A percentile compares a stretch with the other conserved stretches of the same genome.
These are phyloP conservation scores for Saxophila tyrrhenica DNA, from an alignment of 495 filamentous ascomycete genomes.

Conservation along the genomic window DNA sequence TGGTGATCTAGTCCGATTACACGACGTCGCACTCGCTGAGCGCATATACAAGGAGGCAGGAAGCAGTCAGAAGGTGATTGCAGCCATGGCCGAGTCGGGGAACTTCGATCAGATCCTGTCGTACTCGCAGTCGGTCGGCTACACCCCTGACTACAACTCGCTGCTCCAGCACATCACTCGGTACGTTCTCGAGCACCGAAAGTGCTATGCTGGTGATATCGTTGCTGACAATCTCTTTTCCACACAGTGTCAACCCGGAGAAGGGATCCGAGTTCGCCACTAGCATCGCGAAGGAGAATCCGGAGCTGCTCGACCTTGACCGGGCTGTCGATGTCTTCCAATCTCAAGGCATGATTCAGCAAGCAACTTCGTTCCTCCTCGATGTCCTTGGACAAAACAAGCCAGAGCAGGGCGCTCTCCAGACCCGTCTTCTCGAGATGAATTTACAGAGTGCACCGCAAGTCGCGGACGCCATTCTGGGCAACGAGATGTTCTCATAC, in stretches of 20 bases:
- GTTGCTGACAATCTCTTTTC: slow-evolving; percentile 20
- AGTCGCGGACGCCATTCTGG: slow-evolving; percentile 92
- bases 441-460: slow-evolving; percentile 93
- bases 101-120: slow-evolving; percentile 93
- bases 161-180: slow-evolving; percentile 83
- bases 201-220: neutral
- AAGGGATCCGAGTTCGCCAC: slow-evolving; percentile 92
- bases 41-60: slow-evolving; percentile 80
- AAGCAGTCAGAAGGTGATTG: slow-evolving; percentile 81
- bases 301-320: slow-evolving; percentile 81
- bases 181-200: neutral
- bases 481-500: slow-evolving; percentile 94
- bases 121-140: slow-evolving; percentile 71
- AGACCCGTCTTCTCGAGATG: slow-evolving; percentile 95
- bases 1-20: slow-evolving; percentile 80
- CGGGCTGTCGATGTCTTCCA: slow-evolving; percentile 96
- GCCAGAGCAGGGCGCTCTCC: slow-evolving; percentile 83
- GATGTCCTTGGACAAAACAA: slow-evolving; percentile 89
- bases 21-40: slow-evolving; percentile 77
- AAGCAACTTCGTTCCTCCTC: slow-evolving; percentile 91
- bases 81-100: slow-evolving; percentile 86
- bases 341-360: slow-evolving; percentile 93
- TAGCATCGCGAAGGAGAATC: slow-evolving; percentile 71
- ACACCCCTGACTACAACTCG: slow-evolving; percentile 82
- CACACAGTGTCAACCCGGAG: slow-evolving; percentile 59